Conservation (phyloP, 2,329 filamentous ascomycete genomes). For the Ascosphaera apis region DNA sequence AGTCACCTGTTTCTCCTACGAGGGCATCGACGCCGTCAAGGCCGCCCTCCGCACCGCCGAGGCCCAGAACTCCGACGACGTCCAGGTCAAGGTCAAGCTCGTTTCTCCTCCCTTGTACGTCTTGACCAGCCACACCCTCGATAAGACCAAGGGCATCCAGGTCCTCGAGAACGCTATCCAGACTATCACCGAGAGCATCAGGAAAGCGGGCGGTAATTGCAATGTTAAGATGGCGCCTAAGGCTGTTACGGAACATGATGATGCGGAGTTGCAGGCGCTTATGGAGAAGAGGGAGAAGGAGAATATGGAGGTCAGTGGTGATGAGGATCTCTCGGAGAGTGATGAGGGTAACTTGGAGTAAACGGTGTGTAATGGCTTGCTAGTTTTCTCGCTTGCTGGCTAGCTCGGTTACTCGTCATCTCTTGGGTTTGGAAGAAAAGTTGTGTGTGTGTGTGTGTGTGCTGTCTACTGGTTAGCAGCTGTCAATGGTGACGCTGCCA, state of each 20-base stretch:
- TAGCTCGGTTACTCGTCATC: background rate
- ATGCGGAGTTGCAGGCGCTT: constrained; percentile 84
- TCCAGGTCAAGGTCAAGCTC: constrained; percentile 91
- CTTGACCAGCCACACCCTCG: constrained; percentile 80
- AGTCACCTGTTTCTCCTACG: constrained; percentile 85
- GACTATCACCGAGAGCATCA: constrained; percentile 64
- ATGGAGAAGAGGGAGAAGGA: constrained; percentile 99
- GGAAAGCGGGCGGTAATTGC: constrained; percentile 52
- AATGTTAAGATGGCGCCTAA: constrained; percentile 97
- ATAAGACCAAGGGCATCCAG: constrained; percentile 70
- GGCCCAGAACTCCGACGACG: constrained; percentile 74
- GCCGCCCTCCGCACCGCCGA: constrained; percentile 74
- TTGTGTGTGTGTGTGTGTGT: too few species aligned
- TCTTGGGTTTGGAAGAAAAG: background rate
- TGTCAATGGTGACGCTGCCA: constrained; percentile 4
- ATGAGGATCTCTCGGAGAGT: constrained; percentile 87
- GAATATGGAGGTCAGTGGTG: constrained; percentile 93
- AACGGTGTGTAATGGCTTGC: background rate
- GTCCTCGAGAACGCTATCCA: constrained; percentile 74
- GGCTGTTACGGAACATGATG: constrained; percentile 95
- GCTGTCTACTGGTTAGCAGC: background rate
- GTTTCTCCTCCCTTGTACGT: constrained; percentile 97
- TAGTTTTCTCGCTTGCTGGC: background rate
- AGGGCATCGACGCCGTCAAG: constrained; percentile 97
- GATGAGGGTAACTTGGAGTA: constrained; percentile 45